Evolutionary conservation across 345 rosid genomes (phyloP), one percentile per base, ranked within the genome.

Genomic region (Lepidium sativum): DNA sequence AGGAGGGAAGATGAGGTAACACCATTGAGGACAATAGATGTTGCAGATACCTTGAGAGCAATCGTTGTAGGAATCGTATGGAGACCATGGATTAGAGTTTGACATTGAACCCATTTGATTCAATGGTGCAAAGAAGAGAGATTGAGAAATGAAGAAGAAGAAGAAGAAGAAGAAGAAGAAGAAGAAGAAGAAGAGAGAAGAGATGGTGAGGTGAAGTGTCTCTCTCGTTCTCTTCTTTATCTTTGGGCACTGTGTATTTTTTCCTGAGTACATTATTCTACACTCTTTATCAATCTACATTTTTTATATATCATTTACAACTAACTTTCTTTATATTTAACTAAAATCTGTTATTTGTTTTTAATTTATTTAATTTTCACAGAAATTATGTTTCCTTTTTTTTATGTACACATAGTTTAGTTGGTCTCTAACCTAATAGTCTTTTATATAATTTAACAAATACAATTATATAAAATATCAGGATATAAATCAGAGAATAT

Each of bases 1-100:
- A 14, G 92, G 89, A 31, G 92, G 82, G 85, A 87, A 85, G 60
- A 81, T 62, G 47, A 82, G 60, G 77, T 84, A 86, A 69, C 96
- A 92, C 92, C 95, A 82, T 66, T 89, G 92, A 0, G 95, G 95
- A 49, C 98, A 92, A 69, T 85, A 87, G 6, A 85, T 61, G 84
- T 84, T 89, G 53, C 98, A 92, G 53, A 92, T 59, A 33, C 84
- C 82, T 52, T 80, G 86, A 2, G 97, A 87, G 60, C 98, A 92
- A 59, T 89, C 98, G 62, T 50, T 87, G 62, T 85, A 85, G 4
- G 84, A 66, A 16, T 59, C 83, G 44, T 85, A 87, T 20, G 78
- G 78, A 21, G 65, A 23, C 78, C 78, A 74, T 68, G 73, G 74
- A 11, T 74, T 74, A 9, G 59, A 48, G 40, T 68, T 74, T 40